phyloP scores from a whole-genome alignment of 176 grass and related monocot species.

The Aegilops speltoides region DNA sequence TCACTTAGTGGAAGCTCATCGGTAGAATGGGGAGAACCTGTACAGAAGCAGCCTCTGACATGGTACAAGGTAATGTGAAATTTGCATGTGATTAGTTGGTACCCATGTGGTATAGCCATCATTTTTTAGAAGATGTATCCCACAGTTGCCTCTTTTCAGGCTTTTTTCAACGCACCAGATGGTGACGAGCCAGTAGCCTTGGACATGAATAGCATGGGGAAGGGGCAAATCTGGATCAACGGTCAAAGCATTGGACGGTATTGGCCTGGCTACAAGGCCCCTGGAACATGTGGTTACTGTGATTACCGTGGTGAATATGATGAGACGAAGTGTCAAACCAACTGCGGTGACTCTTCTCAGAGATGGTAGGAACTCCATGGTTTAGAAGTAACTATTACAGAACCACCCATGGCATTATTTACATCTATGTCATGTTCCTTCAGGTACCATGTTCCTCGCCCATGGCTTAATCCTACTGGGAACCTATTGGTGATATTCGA shows the following conservation, averaged over 20 bases:
- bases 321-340: constrained; percentile 86
- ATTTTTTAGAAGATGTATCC: background rate
- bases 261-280: constrained; percentile 83
- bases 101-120: background rate
- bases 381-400: background rate
- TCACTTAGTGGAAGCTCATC: constrained; percentile 83
- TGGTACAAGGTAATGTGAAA: constrained; percentile 83
- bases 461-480: constrained; percentile 92
- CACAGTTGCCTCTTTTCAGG: constrained; percentile 34
- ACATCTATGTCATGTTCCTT: constrained; percentile 23
- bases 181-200: constrained; percentile 93
- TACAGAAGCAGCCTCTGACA: constrained; percentile 80
- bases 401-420: background rate
- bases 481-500: constrained; percentile 95
- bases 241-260: constrained; percentile 90
- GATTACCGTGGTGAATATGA: constrained; percentile 83
- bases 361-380: constrained; percentile 59
- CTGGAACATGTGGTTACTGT: constrained; percentile 66
- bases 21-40: constrained; percentile 80
- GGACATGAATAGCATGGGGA: constrained; percentile 95
- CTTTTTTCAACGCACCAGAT: constrained; percentile 92
- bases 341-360: constrained; percentile 91
- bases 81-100: background rate
- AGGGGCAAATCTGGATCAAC: constrained; percentile 97
- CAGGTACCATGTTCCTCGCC: constrained; percentile 94